Base-by-base conservation (phyloP, 176 grass and related monocot species). In the Elymus sibiricus region DNA sequence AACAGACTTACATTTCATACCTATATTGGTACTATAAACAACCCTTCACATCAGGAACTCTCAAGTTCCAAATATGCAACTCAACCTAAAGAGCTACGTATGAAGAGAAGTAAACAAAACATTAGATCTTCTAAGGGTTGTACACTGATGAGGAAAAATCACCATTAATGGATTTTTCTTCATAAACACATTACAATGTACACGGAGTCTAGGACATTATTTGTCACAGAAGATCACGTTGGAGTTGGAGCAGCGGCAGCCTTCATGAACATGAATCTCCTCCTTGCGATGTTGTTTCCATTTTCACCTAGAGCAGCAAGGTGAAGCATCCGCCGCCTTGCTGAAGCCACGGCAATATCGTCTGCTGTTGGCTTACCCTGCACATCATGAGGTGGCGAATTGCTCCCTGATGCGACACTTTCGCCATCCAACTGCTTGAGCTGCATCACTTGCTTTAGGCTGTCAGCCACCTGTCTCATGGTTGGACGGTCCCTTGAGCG, bases 311-410 rank as follows among this genome's bases (percentile, higher is more conserved):
- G 69, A 25, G 90, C 92, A 67, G 88, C 89, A 21, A 95, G 89
- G 79, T 93, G 94, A 86, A 95, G 81, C 91, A 95, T 95, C 83
- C 91, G 81, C n/a, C 89, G 56, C 74, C 86, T 89, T 56, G 86
- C 88, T 10, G 94, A 91, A 40, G 85, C 74, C 84, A 84, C 24
- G 0, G 79, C 86, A 56, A 78, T 60, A 44, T 88, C 70, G 14
- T 89, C 84, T 28, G 92, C 43, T 5, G 70, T 87, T 80, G 73
- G 81, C 72, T 73, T 90, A 69, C 79, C 83, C 12, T 56, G 25
- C 3, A 68, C 68, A 26, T 62, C 38, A 61, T 82, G 64, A 35
- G 77, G 76, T 22, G 88, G 75, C 28, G 88, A 84, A 76, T 32
- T 79, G 63, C 79, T 70, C 47, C 70, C 72, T 3, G 47, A 39